Evolutionary conservation across 1,139 yeast species (phyloP).

Genomic region (Hansenula lynferdii): DNA sequence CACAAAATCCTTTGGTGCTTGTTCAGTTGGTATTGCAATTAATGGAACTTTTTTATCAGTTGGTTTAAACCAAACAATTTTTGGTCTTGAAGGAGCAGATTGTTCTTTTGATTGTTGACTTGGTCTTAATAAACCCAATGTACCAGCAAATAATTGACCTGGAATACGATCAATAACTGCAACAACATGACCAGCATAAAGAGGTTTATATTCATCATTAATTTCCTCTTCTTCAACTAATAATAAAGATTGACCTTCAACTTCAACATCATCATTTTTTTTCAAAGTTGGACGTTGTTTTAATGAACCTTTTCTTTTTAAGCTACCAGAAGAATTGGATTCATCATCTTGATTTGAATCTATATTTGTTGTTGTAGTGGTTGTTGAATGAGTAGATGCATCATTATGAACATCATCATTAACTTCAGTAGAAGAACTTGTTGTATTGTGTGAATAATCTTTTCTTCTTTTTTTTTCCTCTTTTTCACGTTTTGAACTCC

Average conservation of each 20-base stretch:
- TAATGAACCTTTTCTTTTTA: constrained; percentile 84
- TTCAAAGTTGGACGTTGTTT: constrained; percentile 98
- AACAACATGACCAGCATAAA: constrained; percentile 97
- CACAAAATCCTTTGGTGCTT: constrained; percentile 93
- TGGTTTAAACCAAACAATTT: constrained; percentile 98
- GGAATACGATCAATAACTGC: constrained; percentile 98
- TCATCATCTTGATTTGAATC: too few relatives aligned
- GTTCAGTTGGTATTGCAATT: constrained; percentile 98
- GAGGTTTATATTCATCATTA: constrained; percentile 87
- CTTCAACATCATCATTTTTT: constrained; percentile 97
- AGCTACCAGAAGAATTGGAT: constrained; percentile 30
- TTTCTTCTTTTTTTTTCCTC: constrained; percentile 96
- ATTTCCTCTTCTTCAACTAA: constrained; percentile 95
- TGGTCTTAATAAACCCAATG: constrained; percentile 89
- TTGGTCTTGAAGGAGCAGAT: constrained; percentile 53
- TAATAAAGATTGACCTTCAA: constrained; percentile 90
- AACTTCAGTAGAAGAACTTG: neutral
- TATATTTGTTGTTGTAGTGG: too few relatives aligned
- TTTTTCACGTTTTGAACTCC: constrained; percentile 95
- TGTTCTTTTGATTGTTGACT: constrained; percentile 87
- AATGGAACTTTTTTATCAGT: constrained; percentile 96
- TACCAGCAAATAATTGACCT: constrained; percentile 92
- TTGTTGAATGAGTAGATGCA: constrained; percentile 26
- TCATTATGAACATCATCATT: constrained; percentile 30
- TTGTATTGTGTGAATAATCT: too few relatives aligned